Conservation (phyloP, 2,329 filamentous ascomycete species). For the Beauveria medogensis region DNA sequence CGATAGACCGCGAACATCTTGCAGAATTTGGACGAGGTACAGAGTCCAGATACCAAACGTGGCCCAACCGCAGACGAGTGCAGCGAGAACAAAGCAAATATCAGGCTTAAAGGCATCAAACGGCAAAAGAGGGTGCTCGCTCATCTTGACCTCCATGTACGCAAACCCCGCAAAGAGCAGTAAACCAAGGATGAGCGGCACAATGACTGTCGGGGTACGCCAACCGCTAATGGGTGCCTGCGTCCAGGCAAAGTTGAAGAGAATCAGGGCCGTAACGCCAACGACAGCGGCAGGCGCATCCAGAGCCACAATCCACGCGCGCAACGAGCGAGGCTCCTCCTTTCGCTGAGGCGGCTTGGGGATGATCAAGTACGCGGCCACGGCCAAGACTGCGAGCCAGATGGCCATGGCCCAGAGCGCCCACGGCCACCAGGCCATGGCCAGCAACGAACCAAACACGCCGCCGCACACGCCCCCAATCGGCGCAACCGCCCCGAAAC, state of each 20-base stretch:
- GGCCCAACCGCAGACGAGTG: constrained; percentile 45
- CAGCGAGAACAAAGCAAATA: constrained; percentile 48
- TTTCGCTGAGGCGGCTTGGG: constrained; percentile 21
- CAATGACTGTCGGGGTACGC: constrained; percentile 46
- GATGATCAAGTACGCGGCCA: constrained; percentile 25
- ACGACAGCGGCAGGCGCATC: constrained; percentile 32
- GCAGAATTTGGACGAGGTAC: constrained; percentile 43
- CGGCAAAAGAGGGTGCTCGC: constrained; percentile 48
- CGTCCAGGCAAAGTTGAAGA: constrained; percentile 62
- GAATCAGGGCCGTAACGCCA: constrained; percentile 47
- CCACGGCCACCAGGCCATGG: constrained; percentile 40
- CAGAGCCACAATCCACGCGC: constrained; percentile 22
- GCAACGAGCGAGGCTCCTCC: constrained; percentile 1
- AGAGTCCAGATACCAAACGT: constrained; percentile 47
- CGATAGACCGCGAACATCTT: constrained; percentile 31
- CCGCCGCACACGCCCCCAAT: constrained; percentile 37
- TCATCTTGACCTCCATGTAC: constrained; percentile 42
- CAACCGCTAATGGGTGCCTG: constrained; percentile 54
- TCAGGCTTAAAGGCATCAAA: constrained; percentile 37
- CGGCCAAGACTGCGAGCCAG: constrained; percentile 25
- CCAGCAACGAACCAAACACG: constrained; percentile 32
- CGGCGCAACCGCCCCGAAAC: constrained; percentile 40
- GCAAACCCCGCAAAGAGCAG: constrained; percentile 48
- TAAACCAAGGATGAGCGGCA: constrained; percentile 48
- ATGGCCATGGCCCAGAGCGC: constrained; percentile 35